Evolutionary conservation across 2,329 filamentous ascomycete species (phyloP), one percentile per base, ranked within the genome.

Genomic region (Aspergillus puulaauensis): DNA sequence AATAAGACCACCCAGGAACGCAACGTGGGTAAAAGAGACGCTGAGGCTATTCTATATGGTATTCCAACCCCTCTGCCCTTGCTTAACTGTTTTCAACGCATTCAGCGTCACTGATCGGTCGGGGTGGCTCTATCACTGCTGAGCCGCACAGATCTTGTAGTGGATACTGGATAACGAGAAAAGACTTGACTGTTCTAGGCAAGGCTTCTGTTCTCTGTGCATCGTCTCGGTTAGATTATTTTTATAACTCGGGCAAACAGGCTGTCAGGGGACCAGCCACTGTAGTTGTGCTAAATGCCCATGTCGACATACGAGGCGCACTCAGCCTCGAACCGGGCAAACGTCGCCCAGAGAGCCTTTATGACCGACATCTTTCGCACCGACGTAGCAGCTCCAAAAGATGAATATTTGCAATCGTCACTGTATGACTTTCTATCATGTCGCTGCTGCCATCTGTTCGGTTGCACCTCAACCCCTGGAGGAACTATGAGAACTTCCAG

Each of bases 381-480:
- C 8, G 9, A 11, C 9, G 27, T 31, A 31, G 12, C 9, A 9
- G 1, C 27, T 4, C 8, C 9, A 6, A 11, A 31, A 31, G 9
- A 31, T 11, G 27, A 11, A 4, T 31, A 9, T 11, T 8, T 11
- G 12, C 27, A 9, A 31, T 11, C 3, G 9, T 24, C 23, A 1
- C 7, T 31, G 27, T 9, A 31, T 4, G 27, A 4, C 1, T 31
- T 31, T 9, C 9, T 9, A 43, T 14, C n/a, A 54, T 58, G 46
- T 55, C 53, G 17, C 19, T 53, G 19, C 37, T 55, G 6, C 52
- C 47, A 21, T 39, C 45, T 8, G 35, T 59, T n/a, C 49, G 44
- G n/a, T 37, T 59, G 39, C 54, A 56, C 39, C 44, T 59, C 23
- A 59, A 61, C 37, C 60, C 60, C 3, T 62, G 60, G 60, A 54